Conservation (phyloP, 768 basidiomycete genomes). For the Phanerodontia chrysosporium region DNA sequence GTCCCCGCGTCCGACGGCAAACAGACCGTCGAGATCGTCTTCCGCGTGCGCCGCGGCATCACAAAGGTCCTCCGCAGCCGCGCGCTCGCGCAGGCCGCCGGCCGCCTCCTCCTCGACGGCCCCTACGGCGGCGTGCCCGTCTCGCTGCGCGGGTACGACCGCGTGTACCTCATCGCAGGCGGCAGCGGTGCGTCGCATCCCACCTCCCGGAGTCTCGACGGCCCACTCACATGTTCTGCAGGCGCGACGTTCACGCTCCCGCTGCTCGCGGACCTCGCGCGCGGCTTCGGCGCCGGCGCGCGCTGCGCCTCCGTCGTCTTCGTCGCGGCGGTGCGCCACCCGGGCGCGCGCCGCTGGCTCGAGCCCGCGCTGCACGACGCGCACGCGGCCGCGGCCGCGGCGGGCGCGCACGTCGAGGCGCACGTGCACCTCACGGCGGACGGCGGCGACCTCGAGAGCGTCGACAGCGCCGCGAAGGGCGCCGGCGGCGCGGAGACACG, state of each 20-base stretch:
- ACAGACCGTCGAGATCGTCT: constrained; percentile 18
- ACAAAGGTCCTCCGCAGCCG: constrained; percentile 19
- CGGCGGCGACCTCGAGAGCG: not conserved
- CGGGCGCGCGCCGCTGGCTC: constrained; percentile 20
- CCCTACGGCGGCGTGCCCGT: constrained; percentile 28
- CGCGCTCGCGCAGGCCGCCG: constrained; percentile 6
- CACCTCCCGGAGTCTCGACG: not conserved
- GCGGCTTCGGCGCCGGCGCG: constrained; percentile 12
- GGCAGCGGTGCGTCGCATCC: constrained; percentile 29
- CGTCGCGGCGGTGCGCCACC: constrained; percentile 19
- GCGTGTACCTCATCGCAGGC: constrained; percentile 29
- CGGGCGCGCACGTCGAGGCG: constrained; percentile 9
- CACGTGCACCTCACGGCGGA: not conserved
- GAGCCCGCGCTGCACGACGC: constrained; percentile 13
- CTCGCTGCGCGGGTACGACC: constrained; percentile 23
- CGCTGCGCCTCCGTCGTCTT: constrained; percentile 21
- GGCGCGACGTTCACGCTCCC: constrained; percentile 26
- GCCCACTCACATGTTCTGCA: not conserved
- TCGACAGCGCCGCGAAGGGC: constrained; percentile 1
- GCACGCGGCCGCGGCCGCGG: not conserved
- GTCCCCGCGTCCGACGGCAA: constrained; percentile 10
- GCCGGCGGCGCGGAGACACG: constrained; percentile 2
- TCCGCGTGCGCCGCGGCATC: constrained; percentile 28
- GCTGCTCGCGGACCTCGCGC: constrained; percentile 24
- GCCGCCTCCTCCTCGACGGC: constrained; percentile 25